A percentile compares a stretch with the other conserved stretches of the same genome.
Conservation (phyloP, 192 early-diverging fungal genomes). For the Helicostylum pulchrum region DNA sequence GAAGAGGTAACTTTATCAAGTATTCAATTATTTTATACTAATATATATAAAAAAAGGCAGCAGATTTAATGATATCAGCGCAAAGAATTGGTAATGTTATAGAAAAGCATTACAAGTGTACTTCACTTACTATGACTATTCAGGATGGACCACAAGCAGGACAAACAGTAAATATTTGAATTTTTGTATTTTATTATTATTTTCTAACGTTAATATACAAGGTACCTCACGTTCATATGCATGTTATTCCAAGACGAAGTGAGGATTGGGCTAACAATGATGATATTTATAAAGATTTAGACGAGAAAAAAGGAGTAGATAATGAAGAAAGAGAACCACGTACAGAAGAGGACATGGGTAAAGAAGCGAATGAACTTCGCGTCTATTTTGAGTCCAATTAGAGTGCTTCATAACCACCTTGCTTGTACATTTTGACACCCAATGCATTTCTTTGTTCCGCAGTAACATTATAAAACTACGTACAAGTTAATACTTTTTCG, state of each 20-base stretch:
- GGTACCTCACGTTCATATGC: slow-evolving; percentile 89
- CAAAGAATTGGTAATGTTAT: slow-evolving; percentile 73
- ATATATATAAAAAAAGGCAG: slow-evolving; percentile 14
- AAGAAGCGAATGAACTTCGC: slow-evolving; percentile 51
- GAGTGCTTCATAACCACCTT: neutral
- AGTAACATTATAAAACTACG: neutral
- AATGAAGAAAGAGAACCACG: slow-evolving; percentile 70
- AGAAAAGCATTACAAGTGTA: slow-evolving; percentile 68
- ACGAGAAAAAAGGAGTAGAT: slow-evolving; percentile 55
- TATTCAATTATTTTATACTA: neutral
- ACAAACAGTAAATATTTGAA: slow-evolving; percentile 26
- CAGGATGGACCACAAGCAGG: slow-evolving; percentile 37
- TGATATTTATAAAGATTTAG: slow-evolving; percentile 80
- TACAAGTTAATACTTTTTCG: neutral
- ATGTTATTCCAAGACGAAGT: slow-evolving; percentile 78
- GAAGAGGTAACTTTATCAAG: slow-evolving; percentile 55
- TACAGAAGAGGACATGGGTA: slow-evolving; percentile 76
- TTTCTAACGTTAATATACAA: slow-evolving; percentile 44
- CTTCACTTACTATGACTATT: slow-evolving; percentile 76
- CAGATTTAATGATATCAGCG: slow-evolving; percentile 77
- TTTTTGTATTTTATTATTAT: neutral
- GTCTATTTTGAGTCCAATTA: slow-evolving; percentile 25
- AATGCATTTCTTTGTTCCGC: neutral
- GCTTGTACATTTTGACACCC: neutral
- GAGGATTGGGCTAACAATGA: slow-evolving; percentile 87